Base-by-base conservation (phyloP, 495 filamentous ascomycete genomes). In the Amniculicola lignicola region DNA sequence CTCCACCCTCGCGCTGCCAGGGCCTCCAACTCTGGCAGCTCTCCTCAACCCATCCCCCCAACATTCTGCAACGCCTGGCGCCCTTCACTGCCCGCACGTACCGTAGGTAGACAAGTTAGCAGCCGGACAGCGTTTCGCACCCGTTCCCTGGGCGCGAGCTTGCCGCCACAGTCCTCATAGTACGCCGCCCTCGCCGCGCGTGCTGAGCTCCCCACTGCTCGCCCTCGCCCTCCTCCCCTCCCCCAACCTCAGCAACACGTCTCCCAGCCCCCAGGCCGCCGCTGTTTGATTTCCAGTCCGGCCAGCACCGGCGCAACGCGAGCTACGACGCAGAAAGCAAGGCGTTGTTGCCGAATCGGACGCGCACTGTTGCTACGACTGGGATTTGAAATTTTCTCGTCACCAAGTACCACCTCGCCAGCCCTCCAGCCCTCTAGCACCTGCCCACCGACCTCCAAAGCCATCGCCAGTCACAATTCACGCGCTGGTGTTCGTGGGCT, bases 311-410 rank as follows among this genome's bases (percentile, higher is more conserved):
- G 48, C 48, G 37, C 38, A 25, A 48, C 16, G 43, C 42, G 43
- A 51, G 54, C 36, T 6, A n/a, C n/a, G 31, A 10, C 19, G 33
- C 33, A 46, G 25, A 43, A 45, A n/a, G 9, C 41, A 50, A 50
- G 36, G 36, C 35, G 15, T 41, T n/a, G 43, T 18, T 49, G 53
- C 54, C 37, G 37, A 58, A 59, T 52, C 55, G 55, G 55, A 51
- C 25, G 37, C 19, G 12, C 39, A 25, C 47, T 15, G 37, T 6
- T 9, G 11, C 45, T 25, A 19, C 14, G 37, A 31, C 14, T 39
- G 7, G 9, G 10, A 14, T 24, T 50, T 14, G 15, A 45, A 59
- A 45, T 37, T 59, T 52, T 44, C 39, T 10, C 25, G 29, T 7
- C 14, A 29, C 31, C 36, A 14, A 25, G 12, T 38, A 19, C 16